phyloP scores from a whole-genome alignment of 1,284 basidiomycete species.

The Apiotrichum montevideense region DNA sequence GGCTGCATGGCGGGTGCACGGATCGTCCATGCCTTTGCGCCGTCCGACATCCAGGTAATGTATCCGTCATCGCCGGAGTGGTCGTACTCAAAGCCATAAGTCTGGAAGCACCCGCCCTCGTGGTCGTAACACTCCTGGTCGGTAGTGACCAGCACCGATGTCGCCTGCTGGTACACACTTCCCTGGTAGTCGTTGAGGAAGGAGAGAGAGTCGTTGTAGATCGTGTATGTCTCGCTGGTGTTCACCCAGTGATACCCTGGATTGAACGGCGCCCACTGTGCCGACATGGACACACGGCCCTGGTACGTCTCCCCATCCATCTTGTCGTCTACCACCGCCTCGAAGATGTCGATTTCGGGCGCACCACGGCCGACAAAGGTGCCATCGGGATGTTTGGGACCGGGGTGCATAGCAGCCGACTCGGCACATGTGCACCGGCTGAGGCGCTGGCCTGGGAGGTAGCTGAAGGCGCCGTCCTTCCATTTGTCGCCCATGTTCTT shows the following conservation, averaged over 20 bases:
- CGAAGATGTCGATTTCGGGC: conserved; percentile 79
- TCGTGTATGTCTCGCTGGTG: conserved; percentile 41
- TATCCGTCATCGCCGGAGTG: conserved; percentile 57
- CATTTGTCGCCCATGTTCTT: conserved; percentile 30
- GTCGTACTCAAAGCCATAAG: conserved; percentile 63
- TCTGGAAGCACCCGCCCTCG: conserved; percentile 51
- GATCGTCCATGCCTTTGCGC: conserved; percentile 66
- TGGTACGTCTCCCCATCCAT: conserved; percentile 3
- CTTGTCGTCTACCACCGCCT: conserved; percentile 53
- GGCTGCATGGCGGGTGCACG: conserved; percentile 64
- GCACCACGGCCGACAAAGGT: conserved; percentile 72
- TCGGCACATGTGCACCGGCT: conserved; percentile 73
- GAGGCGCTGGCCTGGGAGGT: conserved; percentile 72
- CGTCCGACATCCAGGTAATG: conserved; percentile 69
- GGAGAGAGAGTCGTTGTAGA: conserved; percentile 50
- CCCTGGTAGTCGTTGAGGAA: conserved; percentile 54
- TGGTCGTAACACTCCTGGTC: conserved; percentile 43
- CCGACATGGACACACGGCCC: conserved; percentile 43
- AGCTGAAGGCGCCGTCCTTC: conserved; percentile 48
- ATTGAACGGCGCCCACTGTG: conserved; percentile 46
- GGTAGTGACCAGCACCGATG: conserved; percentile 32
- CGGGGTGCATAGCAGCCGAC: conserved; percentile 65
- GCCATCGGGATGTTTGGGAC: conserved; percentile 61
- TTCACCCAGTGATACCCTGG: conserved; percentile 39
- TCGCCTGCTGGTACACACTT: conserved; percentile 59